These are phyloP conservation scores for Pseudogymnoascus sp. DNA, from an alignment of 2,329 filamentous ascomycete genomes.

Conservation along the genomic window DNA sequence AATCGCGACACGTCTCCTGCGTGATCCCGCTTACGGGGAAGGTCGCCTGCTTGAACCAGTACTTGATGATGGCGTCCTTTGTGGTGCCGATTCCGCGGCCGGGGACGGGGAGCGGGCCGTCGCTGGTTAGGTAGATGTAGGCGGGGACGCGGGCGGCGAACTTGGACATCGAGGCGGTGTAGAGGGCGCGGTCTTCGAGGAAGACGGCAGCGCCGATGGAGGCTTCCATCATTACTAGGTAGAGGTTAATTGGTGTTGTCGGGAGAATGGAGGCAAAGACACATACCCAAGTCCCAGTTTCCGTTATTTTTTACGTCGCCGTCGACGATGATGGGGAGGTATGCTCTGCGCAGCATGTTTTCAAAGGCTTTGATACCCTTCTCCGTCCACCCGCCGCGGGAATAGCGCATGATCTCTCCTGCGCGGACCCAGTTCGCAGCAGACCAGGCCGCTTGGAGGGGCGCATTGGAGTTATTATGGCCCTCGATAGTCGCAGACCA, in stretches of 20 bases:
- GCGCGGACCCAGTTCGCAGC: constrained; percentile 25
- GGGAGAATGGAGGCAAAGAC: neutral
- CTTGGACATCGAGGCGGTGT: constrained; percentile 21
- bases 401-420: constrained; percentile 26
- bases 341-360: constrained; percentile 23
- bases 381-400: constrained; percentile 19
- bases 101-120: constrained; percentile 19
- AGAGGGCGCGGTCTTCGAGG: constrained; percentile 20
- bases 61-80: constrained; percentile 10
- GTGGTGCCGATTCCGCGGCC: constrained; percentile 10
- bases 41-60: constrained; percentile 14
- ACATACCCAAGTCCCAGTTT: constrained; percentile 26
- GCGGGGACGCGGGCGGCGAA: constrained; percentile 24
- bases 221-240: constrained; percentile 24
- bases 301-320: constrained; percentile 17
- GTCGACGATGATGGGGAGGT: constrained; percentile 22
- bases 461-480: constrained; percentile 24
- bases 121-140: constrained; percentile 23
- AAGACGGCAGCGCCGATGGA: constrained; percentile 23
- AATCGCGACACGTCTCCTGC: constrained; percentile 28
- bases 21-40: constrained; percentile 16
- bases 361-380: constrained; percentile 21
- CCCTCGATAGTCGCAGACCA: constrained; percentile 22
- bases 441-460: constrained; percentile 26
- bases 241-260: neutral